phyloP scores from a whole-genome alignment of 78 protist genomes.

The slime mould (Dictyostelium discoideum) region dicty_2.7 NC_007088.5:6276001-6276500 shows the following conservation, averaged over 20 bases:
- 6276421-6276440: slow-evolving; percentile 77
- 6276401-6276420: slow-evolving; percentile 47
- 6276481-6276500: slow-evolving; percentile 81
- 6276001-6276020: slow-evolving; percentile 69
- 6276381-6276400: slow-evolving; percentile 78
- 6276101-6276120: not conserved
- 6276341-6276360: slow-evolving; percentile 81
- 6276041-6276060: slow-evolving; percentile 1
- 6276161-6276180: not conserved
- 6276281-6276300: slow-evolving; percentile 79
- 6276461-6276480: slow-evolving; percentile 76
- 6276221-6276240: slow-evolving; percentile 78
- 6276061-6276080: not conserved
- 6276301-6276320: slow-evolving; percentile 80
- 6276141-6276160: not conserved
- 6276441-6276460: slow-evolving; percentile 81
- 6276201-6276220: slow-evolving; percentile 59
- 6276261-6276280: slow-evolving; percentile 75
- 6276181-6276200: slow-evolving; percentile 22
- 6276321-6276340: slow-evolving; percentile 82
- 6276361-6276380: slow-evolving; percentile 58
- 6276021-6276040: slow-evolving; percentile 41
- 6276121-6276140: not conserved
- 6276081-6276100: not conserved
- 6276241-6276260: slow-evolving; percentile 64